Conservation (phyloP, 2,329 filamentous ascomycete species). For the Anisogramma anomala region DNA sequence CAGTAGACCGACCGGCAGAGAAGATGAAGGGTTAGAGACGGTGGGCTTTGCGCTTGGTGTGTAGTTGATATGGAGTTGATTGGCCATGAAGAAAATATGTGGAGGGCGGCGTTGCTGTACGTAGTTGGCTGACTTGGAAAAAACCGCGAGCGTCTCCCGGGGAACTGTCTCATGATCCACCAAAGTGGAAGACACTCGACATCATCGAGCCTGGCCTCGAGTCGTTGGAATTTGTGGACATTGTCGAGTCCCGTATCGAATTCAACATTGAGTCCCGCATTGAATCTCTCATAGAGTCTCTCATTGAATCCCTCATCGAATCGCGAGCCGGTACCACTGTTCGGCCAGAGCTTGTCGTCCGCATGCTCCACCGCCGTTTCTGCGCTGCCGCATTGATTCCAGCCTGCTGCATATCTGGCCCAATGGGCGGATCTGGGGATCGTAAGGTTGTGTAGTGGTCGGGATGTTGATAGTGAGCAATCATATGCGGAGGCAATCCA, state of each 20-base stretch:
- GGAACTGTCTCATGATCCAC: slow-evolving; percentile 10
- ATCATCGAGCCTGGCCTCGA: slow-evolving; percentile 14
- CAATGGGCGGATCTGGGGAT: slow-evolving; percentile 12
- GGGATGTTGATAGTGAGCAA: slow-evolving; percentile 9
- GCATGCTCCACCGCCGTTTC: slow-evolving; percentile 14
- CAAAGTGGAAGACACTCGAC: slow-evolving; percentile 15
- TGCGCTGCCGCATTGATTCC: slow-evolving; percentile 8
- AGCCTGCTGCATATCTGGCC: slow-evolving; percentile 10
- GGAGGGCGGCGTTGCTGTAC: no score
- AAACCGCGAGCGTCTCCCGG: not conserved
- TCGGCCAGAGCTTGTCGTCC: slow-evolving; percentile 13
- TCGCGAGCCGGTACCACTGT: slow-evolving; percentile 12
- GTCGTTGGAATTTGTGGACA: no score
- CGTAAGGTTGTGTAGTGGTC: slow-evolving; percentile 12
- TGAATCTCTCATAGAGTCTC: slow-evolving; percentile 2
- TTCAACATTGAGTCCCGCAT: slow-evolving; percentile 1
- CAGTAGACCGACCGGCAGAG: slow-evolving; percentile 11
- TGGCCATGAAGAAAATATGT: not conserved
- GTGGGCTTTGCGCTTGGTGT: not conserved
- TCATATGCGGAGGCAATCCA: not conserved
- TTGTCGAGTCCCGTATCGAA: not conserved
- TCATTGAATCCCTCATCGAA: slow-evolving; percentile 5
- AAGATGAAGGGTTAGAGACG: not conserved
- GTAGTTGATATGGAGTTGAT: not conserved
- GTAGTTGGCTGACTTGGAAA: not conserved